A percentile compares a stretch with the other conserved stretches of the same genome.
Evolutionary conservation across 345 rosid genomes (phyloP).

Genomic region (Eucalyptus tenuipes): DNA sequence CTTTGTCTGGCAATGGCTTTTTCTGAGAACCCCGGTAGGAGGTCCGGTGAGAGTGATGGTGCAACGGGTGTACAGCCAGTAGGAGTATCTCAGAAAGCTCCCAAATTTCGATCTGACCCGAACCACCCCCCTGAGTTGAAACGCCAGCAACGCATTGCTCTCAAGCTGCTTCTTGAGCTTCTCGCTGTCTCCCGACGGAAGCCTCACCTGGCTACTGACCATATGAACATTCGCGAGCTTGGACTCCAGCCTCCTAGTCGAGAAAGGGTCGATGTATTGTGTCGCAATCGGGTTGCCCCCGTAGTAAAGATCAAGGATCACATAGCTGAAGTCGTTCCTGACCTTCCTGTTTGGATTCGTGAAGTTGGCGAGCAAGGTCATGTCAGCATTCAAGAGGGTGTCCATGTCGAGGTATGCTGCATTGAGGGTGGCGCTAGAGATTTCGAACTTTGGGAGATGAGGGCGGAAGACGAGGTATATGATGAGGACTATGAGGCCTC

Average conservation of each 20-base stretch:
- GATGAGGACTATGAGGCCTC: slow-evolving; percentile 56
- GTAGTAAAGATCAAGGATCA: slow-evolving; percentile 55
- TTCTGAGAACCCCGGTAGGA: slow-evolving; percentile 57
- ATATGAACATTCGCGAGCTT: slow-evolving; percentile 38
- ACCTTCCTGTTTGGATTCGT: slow-evolving; percentile 80
- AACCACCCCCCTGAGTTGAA: slow-evolving; percentile 52
- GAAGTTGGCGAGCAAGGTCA: slow-evolving; percentile 63
- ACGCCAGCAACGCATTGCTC: slow-evolving; percentile 28
- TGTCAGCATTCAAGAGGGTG: slow-evolving; percentile 53
- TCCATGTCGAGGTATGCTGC: slow-evolving; percentile 70
- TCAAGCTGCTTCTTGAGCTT: slow-evolving; percentile 36
- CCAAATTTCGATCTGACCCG: slow-evolving; percentile 60
- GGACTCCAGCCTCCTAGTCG: slow-evolving; percentile 27
- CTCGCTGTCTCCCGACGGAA: slow-evolving; percentile 24
- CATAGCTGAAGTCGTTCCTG: slow-evolving; percentile 51
- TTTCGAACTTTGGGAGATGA: slow-evolving; percentile 43
- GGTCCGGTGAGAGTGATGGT: slow-evolving; percentile 42
- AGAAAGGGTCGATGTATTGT: slow-evolving; percentile 60
- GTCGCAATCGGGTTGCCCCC: slow-evolving; percentile 49
- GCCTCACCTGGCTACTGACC: slow-evolving; percentile 69
- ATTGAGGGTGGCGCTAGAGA: slow-evolving; percentile 56
- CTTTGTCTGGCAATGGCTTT: slow-evolving; percentile 48
- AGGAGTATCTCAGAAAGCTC: slow-evolving; percentile 53
- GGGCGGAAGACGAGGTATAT: slow-evolving; percentile 80
- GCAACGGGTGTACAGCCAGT: slow-evolving; percentile 55